Evolutionary conservation across 306 rosid genomes (phyloP), one percentile per base, ranked within the genome.

Genomic region (Vigna angularis): DNA sequence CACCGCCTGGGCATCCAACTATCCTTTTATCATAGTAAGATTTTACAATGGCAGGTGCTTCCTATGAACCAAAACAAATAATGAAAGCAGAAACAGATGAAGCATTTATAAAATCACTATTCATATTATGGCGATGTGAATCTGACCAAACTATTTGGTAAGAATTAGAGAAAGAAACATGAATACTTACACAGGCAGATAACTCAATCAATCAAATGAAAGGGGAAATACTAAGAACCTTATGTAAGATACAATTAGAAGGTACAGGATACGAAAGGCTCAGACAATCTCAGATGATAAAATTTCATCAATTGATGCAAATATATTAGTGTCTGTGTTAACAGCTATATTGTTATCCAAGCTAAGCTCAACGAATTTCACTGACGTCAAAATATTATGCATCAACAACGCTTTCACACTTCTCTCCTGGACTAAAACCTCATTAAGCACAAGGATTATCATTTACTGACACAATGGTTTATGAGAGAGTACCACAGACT

Each of bases 1-100:
- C 98, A 85, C 88, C 98, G 64, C 98, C 98, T 9, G 97, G 97
- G 86, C 98, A 95, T 77, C 98, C 98, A 63, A 92, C 93, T 80
- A 95, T 87, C 84, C 97, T 92, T 88, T 82, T 90, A 87, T 83
- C 88, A 47, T 84, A 94, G 83, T 84, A 86, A 79, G 98, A 92
- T 88, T 92, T 86, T n/a, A 92, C 63, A 86, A 91, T 84, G 12
- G 97, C 97, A 69, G 97, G 97, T 66, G 80, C 87, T 85, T 92
- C 97, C 97, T 94, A 77, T 11, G 73, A 69, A 61, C 67, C 70
- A 80, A 70, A 79, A 45, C 78, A 45, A 62, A 56, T 57, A 49
- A 50, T 12, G 34, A 65, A 17, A 78, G 62, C 58, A 55, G 52
- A 24, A 44, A 36, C 66, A 61, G 34, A 75, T 47, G 61, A 65